These are phyloP conservation scores for Solanum tarapatanum DNA, from an alignment of 257 asterid species.

Conservation along the genomic window DNA sequence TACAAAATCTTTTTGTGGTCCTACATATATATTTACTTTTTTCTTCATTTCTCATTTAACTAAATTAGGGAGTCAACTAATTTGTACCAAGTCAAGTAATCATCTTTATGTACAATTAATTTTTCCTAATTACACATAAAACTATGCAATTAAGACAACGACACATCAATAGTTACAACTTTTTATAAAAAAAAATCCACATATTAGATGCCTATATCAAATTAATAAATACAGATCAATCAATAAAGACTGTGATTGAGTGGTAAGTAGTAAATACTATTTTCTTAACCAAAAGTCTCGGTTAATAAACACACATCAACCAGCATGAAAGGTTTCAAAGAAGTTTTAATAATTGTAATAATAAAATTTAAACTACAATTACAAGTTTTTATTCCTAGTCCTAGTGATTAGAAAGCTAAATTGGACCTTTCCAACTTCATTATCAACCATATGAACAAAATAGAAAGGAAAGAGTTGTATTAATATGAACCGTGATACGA, in stretches of 20 bases:
- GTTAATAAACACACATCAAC: no score
- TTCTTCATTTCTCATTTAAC: background rate
- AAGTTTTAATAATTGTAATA: background rate
- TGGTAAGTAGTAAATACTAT: no score
- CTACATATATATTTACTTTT: background rate
- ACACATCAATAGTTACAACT: background rate
- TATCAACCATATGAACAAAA: background rate
- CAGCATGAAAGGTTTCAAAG: background rate
- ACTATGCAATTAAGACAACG: background rate
- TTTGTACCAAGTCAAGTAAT: background rate
- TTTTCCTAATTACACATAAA: background rate
- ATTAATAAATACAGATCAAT: background rate
- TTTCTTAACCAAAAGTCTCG: no score
- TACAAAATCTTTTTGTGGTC: conserved; percentile 5
- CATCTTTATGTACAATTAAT: background rate
- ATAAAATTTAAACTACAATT: background rate
- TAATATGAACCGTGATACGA: background rate
- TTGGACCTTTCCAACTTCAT: background rate
- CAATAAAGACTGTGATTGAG: no score
- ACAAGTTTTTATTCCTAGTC: background rate
- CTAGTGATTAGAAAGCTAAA: background rate
- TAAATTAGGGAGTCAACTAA: background rate
- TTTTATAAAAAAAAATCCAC: rapidly evolving
- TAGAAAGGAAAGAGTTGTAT: background rate
- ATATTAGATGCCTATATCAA: background rate